Evolutionary conservation across 140 eudicot species (phyloP).

Genomic region (Oenanthe javanica): DNA sequence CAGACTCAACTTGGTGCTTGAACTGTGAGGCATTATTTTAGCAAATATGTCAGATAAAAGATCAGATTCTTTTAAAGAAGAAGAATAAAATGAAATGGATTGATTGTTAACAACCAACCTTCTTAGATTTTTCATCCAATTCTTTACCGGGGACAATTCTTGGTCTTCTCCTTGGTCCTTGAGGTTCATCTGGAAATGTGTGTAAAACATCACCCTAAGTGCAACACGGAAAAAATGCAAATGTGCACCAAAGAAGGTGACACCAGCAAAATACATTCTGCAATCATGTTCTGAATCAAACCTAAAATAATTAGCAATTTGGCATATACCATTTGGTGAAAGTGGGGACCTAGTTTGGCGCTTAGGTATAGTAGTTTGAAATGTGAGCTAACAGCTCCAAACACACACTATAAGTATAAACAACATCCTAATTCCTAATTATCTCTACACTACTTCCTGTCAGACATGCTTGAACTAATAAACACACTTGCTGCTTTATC

Average conservation of each 20-base stretch:
- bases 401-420: background rate
- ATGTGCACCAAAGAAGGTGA: background rate
- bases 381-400: background rate
- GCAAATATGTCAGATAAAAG: background rate
- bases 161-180: conserved; percentile 76
- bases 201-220: background rate
- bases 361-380: background rate
- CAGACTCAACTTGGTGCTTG: conserved; percentile 52
- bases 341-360: background rate
- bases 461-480: no score
- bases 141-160: conserved; percentile 54
- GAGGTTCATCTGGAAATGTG: conserved; percentile 47
- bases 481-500: background rate
- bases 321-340: background rate
- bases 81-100: background rate
- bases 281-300: background rate
- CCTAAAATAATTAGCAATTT: background rate
- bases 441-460: background rate
- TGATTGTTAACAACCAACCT: conserved; percentile 29
- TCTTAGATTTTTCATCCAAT: conserved; percentile 70
- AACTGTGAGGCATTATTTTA: conserved; percentile 43
- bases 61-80: background rate
- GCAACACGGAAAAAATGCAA: background rate
- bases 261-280: background rate
- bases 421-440: background rate